Evolutionary conservation across 2,329 filamentous ascomycete species (phyloP).

Genomic region (Aspergillus ruber): DNA sequence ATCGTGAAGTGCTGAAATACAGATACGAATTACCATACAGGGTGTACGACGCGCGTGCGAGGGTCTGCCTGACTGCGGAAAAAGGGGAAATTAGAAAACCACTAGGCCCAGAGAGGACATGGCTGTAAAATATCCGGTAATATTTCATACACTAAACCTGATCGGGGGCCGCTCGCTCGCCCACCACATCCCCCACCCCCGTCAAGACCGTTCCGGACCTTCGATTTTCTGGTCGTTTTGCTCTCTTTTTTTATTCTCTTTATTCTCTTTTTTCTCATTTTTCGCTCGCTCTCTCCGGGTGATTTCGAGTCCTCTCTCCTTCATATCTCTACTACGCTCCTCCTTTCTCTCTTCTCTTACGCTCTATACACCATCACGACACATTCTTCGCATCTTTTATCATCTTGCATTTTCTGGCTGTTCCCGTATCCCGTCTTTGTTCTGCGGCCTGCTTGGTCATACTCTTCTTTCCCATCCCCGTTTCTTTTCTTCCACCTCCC

Average conservation of each 20-base stretch:
- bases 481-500: constrained; percentile 11
- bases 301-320: too few relatives aligned
- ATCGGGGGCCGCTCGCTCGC: neutral
- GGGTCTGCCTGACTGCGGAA: neutral
- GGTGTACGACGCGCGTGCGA: neutral
- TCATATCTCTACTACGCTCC: too few relatives aligned
- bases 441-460: constrained; percentile 3
- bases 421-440: constrained; percentile 7
- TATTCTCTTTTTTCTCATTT: neutral
- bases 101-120: neutral
- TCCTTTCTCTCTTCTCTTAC: too few relatives aligned
- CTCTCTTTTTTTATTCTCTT: constrained; percentile 1
- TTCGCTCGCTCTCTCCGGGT: constrained; percentile 8
- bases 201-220: neutral
- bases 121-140: neutral
- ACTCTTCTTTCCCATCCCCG: constrained; percentile 13
- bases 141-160: neutral
- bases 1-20: neutral
- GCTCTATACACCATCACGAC: too few relatives aligned
- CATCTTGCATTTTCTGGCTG: too few relatives aligned
- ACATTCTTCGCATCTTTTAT: too few relatives aligned
- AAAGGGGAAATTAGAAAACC: neutral
- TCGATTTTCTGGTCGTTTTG: constrained; percentile 3
- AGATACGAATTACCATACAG: neutral
- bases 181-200: neutral